A percentile compares a stretch with the other conserved stretches of the same genome.
These are phyloP conservation scores for Tubosaeta sp. DNA, from an alignment of 768 basidiomycete genomes.

Conservation along the genomic window DNA sequence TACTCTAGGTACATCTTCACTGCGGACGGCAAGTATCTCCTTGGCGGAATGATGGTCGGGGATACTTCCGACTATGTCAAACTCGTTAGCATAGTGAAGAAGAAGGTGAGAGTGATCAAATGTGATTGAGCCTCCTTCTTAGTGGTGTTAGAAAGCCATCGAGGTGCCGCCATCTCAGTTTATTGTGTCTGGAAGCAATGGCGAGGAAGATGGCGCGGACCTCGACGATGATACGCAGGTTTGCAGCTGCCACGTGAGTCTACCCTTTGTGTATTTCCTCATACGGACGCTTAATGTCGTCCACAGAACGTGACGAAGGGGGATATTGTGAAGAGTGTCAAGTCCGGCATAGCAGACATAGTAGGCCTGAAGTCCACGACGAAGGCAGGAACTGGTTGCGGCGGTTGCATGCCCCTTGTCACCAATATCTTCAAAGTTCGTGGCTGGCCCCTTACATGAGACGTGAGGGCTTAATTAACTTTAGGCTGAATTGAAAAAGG, in stretches of 20 bases:
- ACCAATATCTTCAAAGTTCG: constrained; percentile 39
- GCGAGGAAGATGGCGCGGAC: constrained; percentile 54
- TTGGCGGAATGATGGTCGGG: constrained; percentile 82
- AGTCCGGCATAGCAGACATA: constrained; percentile 46
- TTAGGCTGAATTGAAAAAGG: constrained; percentile 63
- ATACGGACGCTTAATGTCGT: background rate
- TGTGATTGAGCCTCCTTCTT: background rate
- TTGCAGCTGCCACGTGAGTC: constrained; percentile 59
- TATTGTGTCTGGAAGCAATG: constrained; percentile 48
- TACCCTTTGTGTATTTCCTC: background rate
- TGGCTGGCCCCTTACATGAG: background rate
- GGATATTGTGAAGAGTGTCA: constrained; percentile 46
- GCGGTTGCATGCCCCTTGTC: constrained; percentile 63
- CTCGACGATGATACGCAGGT: constrained; percentile 70
- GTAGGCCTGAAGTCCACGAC: constrained; percentile 58
- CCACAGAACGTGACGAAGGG: constrained; percentile 60
- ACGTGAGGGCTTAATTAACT: background rate
- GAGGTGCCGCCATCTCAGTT: constrained; percentile 63
- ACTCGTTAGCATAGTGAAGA: constrained; percentile 65
- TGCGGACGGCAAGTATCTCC: constrained; percentile 62
- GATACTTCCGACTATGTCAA: constrained; percentile 66
- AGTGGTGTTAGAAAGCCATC: constrained; percentile 48
- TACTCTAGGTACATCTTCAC: constrained; percentile 56
- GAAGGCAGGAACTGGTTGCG: constrained; percentile 70
- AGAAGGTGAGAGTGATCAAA: constrained; percentile 38